phyloP scores from a whole-genome alignment of 78 protist species.

The Isochrysis galbana region DNA sequence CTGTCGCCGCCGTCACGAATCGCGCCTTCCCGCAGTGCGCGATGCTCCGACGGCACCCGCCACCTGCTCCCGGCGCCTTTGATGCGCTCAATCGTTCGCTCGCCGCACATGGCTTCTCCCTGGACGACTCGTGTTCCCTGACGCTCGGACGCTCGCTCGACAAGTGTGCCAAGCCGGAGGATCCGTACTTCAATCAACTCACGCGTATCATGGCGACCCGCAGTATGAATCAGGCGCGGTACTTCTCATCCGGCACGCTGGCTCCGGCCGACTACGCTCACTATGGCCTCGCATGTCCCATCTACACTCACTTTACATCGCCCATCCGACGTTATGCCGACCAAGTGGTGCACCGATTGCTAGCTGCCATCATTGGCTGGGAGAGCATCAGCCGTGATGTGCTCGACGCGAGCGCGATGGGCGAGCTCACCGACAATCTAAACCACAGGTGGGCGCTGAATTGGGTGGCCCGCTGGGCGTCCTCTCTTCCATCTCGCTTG shows the following conservation, averaged over 20 bases:
- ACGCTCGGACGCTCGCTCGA: slow-evolving; percentile 72
- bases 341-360: slow-evolving; percentile 38
- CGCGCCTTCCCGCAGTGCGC: not conserved
- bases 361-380: slow-evolving; percentile 32
- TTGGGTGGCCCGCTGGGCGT: no score
- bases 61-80: slow-evolving; percentile 33
- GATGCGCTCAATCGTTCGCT: slow-evolving; percentile 30
- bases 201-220: slow-evolving; percentile 82
- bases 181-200: slow-evolving; percentile 74
- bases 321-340: slow-evolving; percentile 92
- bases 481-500: no score
- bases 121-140: slow-evolving; percentile 42
- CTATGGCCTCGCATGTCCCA: slow-evolving; percentile 88
- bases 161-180: not conserved
- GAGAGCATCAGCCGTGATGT: not conserved
- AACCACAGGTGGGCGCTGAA: no score
- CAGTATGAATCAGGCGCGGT: slow-evolving; percentile 78
- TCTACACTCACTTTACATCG: slow-evolving; percentile 98
- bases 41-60: slow-evolving; percentile 53
- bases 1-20: slow-evolving; percentile 68
- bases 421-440: not conserved
- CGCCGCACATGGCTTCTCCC: slow-evolving; percentile 39
- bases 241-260: slow-evolving; percentile 73
- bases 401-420: not conserved
- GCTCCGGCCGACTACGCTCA: slow-evolving; percentile 70